A percentile compares a stretch with the other conserved stretches of the same genome.
These are phyloP conservation scores for Akanthomyces lecanii DNA, from an alignment of 2,329 filamentous ascomycete species.

Conservation along the genomic window DNA sequence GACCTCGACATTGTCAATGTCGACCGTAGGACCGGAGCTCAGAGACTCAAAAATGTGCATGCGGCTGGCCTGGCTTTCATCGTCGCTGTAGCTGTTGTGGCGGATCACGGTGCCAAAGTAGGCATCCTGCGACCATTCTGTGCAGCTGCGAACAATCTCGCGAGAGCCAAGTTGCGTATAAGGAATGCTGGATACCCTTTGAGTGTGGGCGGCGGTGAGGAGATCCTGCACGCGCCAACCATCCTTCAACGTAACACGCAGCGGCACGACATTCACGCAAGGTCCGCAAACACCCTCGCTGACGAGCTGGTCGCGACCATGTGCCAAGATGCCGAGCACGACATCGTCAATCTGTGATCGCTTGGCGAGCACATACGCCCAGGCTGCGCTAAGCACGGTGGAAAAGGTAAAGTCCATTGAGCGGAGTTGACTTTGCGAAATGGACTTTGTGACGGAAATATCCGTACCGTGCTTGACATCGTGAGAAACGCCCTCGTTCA, in stretches of 20 bases:
- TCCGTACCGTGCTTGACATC: not conserved
- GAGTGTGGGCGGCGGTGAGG: conserved; percentile 45
- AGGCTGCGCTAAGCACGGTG: conserved; percentile 6
- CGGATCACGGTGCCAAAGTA: conserved; percentile 46
- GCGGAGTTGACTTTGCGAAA: not conserved
- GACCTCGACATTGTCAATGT: conserved; percentile 7
- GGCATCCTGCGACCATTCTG: conserved; percentile 33
- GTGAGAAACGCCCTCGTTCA: not conserved
- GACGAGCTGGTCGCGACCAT: not conserved
- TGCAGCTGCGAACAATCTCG: conserved; percentile 44
- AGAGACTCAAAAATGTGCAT: conserved; percentile 9
- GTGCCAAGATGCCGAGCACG: conserved; percentile 6
- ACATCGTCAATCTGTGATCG: conserved; percentile 5
- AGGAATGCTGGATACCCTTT: conserved; percentile 47
- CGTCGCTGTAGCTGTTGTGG: conserved; percentile 27
- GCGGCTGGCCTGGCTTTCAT: not conserved
- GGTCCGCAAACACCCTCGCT: conserved; percentile 47
- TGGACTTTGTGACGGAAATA: not conserved
- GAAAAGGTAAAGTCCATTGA: not conserved
- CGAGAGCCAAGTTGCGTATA: conserved; percentile 46
- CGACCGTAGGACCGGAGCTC: not conserved
- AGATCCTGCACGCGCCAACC: conserved; percentile 45
- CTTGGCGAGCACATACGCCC: conserved; percentile 9
- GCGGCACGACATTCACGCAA: conserved; percentile 58
- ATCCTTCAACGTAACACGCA: conserved; percentile 48